These are phyloP conservation scores for Colletotrichum spinosum DNA, from an alignment of 2,329 filamentous ascomycete species.

Conservation along the genomic window DNA sequence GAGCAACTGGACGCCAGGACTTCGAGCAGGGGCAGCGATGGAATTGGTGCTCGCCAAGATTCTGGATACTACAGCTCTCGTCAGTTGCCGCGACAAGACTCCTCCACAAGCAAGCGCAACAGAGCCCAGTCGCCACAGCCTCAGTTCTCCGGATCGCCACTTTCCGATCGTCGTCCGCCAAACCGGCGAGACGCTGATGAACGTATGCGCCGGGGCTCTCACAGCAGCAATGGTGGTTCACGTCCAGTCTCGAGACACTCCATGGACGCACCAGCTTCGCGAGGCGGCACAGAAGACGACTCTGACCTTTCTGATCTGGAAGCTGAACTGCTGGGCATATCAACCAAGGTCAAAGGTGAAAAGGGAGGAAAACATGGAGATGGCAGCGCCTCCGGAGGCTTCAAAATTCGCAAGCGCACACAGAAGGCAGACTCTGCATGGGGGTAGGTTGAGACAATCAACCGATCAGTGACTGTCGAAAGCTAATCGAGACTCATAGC, in stretches of 20 bases:
- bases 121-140: not conserved
- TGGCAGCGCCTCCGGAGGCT: slow-evolving; percentile 39
- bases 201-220: slow-evolving; percentile 17
- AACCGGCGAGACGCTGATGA: slow-evolving; percentile 21
- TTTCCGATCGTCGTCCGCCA: slow-evolving; percentile 14
- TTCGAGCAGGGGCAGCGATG: slow-evolving; percentile 7
- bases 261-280: slow-evolving; percentile 21
- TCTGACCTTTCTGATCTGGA: slow-evolving; percentile 54
- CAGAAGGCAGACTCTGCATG: slow-evolving; percentile 52
- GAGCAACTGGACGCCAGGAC: not conserved
- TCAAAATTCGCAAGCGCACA: slow-evolving; percentile 47
- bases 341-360: slow-evolving; percentile 44
- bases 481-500: slow-evolving; percentile 38
- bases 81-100: slow-evolving; percentile 10
- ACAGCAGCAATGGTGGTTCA: slow-evolving; percentile 28
- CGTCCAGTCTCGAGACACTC: slow-evolving; percentile 34
- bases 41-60: slow-evolving; percentile 1
- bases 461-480: not conserved
- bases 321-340: slow-evolving; percentile 51
- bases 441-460: slow-evolving; percentile 43
- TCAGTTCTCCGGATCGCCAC: slow-evolving; percentile 11
- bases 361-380: slow-evolving; percentile 41
- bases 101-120: slow-evolving; percentile 2
- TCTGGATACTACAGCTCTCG: slow-evolving; percentile 20
- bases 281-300: slow-evolving; percentile 24